Base-by-base conservation (phyloP, 441 rosid species). In the Adansonia madagascariensis region DNA sequence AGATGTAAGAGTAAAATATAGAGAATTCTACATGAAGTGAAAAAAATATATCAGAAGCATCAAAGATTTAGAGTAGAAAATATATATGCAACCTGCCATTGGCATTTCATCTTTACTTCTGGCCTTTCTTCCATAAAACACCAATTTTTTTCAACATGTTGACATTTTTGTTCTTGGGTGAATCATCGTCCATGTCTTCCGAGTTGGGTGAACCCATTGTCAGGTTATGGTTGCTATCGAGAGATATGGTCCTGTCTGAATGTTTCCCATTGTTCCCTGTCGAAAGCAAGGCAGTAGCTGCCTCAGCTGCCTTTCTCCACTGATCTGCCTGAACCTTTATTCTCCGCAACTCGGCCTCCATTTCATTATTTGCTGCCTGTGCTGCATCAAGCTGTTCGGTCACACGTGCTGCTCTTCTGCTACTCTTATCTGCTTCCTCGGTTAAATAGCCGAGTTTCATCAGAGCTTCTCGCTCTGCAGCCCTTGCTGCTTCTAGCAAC, bases 271-370 rank as follows among this genome's bases (percentile, higher is more conserved):
- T 89, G 86, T 88, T 91, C 61, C 94, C 90, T 5, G 88, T 78
- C 14, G 97, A 83, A 69, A 97, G 84, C 89, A 97, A 91, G 22
- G 98, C 79, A 11, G 98, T 91, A 0, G 99, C 98, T 3, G 97
- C 98, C 86, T 94, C 98, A 0, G 98, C 99, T 4, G 99, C 98
- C 83, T 97, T 97, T 85, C 99, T 90, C 99, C 99, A 93, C 75
- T 93, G 99, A 79, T 97, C 94, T 47, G 98, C 85, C 77, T 97
- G 99, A 80, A 94, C 99, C 82, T 92, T 94, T 63, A 94, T 78
- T 88, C 86, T 91, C 88, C 98, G 91, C 47, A 94, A 74, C 83
- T 97, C 98, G 0, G 89, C 88, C 84, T 97, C 98, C 85, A 91
- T 75, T 79, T 92, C 99, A 0, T 88, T 77, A 71, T 89, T 92